Evolutionary conservation across 2,329 filamentous ascomycete genomes (phyloP).

Genomic region (Penicillium sp.): DNA sequence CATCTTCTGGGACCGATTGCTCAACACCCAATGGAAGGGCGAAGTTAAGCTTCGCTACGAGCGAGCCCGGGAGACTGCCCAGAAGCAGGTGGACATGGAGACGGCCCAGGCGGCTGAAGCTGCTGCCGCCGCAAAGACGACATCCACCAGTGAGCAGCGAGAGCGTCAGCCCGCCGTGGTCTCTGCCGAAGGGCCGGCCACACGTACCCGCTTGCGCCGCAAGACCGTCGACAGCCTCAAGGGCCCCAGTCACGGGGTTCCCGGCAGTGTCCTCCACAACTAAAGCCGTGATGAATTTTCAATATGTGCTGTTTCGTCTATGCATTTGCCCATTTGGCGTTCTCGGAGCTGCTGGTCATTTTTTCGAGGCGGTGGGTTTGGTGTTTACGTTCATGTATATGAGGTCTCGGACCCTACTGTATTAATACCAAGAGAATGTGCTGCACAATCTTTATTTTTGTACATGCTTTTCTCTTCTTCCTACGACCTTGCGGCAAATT

Average conservation of each 20-base stretch:
- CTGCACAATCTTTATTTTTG: conserved; percentile 27
- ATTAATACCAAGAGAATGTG: conserved; percentile 38
- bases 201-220: conserved; percentile 40
- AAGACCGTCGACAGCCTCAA: conserved; percentile 44
- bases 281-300: conserved; percentile 21
- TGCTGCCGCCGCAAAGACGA: conserved; percentile 7
- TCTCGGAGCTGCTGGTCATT: conserved; percentile 39
- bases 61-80: conserved; percentile 58
- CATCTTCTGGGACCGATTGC: conserved; percentile 86
- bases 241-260: conserved; percentile 42
- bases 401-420: conserved; percentile 30
- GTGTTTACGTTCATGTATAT: conserved; percentile 23
- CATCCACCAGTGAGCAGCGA: conserved; percentile 12
- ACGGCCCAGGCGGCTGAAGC: conserved; percentile 27
- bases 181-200: conserved; percentile 28
- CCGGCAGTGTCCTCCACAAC: conserved; percentile 46
- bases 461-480: conserved; percentile 24
- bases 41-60: conserved; percentile 65
- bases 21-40: conserved; percentile 83
- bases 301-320: conserved; percentile 15
- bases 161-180: conserved; percentile 29
- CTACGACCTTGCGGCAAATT: conserved; percentile 20
- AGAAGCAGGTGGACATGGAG: conserved; percentile 61
- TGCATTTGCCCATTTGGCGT: conserved; percentile 19
- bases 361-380: conserved; percentile 26